Percentiles rank a stretch among this genome's conserved stretches.
phyloP scores from a whole-genome alignment of 805 yeast genomes.

The Wickerhamiella nectarea region DNA sequence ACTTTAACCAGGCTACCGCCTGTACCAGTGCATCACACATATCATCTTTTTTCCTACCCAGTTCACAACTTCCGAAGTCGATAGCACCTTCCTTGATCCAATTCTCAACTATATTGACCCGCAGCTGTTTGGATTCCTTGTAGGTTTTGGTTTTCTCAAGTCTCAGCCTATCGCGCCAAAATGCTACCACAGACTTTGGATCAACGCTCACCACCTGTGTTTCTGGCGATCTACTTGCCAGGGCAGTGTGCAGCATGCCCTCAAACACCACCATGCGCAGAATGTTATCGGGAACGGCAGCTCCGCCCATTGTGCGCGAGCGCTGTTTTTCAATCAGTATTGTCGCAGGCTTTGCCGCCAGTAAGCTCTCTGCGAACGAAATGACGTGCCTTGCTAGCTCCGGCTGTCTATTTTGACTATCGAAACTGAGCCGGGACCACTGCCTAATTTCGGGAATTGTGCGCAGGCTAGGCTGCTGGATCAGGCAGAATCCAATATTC shows the following conservation, averaged over 20 bases:
- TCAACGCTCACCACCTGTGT: conserved; percentile 16
- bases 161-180: conserved; percentile 16
- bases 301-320: conserved; percentile 35
- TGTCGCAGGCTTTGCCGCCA: conserved; percentile 26
- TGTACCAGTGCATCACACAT: conserved; percentile 53
- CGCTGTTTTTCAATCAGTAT: conserved; percentile 46
- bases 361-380: conserved; percentile 11
- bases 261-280: conserved; percentile 43
- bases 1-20: conserved; percentile 37
- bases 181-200: conserved; percentile 19
- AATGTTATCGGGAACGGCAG: conserved; percentile 37
- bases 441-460: conserved; percentile 7
- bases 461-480: too few species aligned
- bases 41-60: conserved; percentile 38
- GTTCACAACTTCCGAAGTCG: not conserved
- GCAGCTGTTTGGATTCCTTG: conserved; percentile 17
- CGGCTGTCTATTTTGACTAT: conserved; percentile 14
- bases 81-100: conserved; percentile 13
- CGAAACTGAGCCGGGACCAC: conserved; percentile 9
- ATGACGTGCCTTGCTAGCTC: conserved; percentile 20
- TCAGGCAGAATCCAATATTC: conserved; percentile 23
- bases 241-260: conserved; percentile 31
- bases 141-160: conserved; percentile 13
- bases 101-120: conserved; percentile 14
- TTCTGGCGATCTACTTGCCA: conserved; percentile 12